Evolutionary conservation across 1,284 basidiomycete species (phyloP), one percentile per base, ranked within the genome.

Genomic region (Trametes sp.): DNA sequence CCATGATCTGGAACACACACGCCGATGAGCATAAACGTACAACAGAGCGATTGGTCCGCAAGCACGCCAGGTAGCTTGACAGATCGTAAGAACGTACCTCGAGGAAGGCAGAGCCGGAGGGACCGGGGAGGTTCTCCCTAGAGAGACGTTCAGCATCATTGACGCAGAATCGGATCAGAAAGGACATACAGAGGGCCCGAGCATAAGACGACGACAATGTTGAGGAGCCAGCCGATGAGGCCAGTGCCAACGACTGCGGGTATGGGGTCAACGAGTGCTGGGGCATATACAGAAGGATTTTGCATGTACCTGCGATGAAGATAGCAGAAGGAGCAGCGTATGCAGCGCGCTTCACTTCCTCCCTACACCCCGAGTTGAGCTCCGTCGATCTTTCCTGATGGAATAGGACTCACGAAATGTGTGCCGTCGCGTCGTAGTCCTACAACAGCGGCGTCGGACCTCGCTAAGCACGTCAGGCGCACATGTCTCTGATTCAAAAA

Each of bases 341-440:
- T 3, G 95, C 92, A 10, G 96, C 95, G 54, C 92, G 85, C 71
- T 87, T 88, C 36, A 98, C 93, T 78, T 98, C 96, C 73, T 98
- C 95, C 6, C 88, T 90, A n/a, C n/a, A n/a, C n/a, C n/a, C n/a
- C n/a, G n/a, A n/a, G n/a, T n/a, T n/a, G n/a, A n/a, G n/a, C n/a
- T n/a, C n/a, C n/a, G n/a, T n/a, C n/a, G n/a, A n/a, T n/a, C n/a
- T n/a, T n/a, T n/a, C n/a, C n/a, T n/a, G n/a, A 23, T 35, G 29
- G 16, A 51, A 10, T n/a, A n/a, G 26, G 45, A 79, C 87, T 67
- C 77, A 90, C 88, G 92, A 93, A 66, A 98, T 97, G 75, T 98
- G 96, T 2, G 94, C 94, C 6, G 88, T 91, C 4, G 87, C 88
- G 70, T 91, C 89, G 67, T 92, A 92, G 64, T 85, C 85, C 80